Conservation (phyloP, 805 yeast genomes). For the Cyberlindnera petersonii region DNA sequence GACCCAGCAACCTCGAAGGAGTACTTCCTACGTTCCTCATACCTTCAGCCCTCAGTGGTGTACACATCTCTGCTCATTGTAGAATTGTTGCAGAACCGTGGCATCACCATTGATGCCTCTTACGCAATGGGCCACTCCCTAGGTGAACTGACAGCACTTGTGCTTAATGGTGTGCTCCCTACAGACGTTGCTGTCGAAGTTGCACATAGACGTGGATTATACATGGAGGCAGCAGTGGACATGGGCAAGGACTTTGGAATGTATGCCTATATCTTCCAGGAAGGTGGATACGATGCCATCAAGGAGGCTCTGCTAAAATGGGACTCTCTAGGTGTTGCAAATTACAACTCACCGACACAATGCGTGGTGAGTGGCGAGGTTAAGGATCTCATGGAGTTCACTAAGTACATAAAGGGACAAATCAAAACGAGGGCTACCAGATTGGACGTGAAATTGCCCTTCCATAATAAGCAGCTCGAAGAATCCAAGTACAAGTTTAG, state of each 20-base stretch:
- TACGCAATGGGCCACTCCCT: constrained; percentile 41
- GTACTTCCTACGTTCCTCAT: constrained; percentile 29
- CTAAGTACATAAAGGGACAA: constrained; percentile 18
- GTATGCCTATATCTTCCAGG: constrained; percentile 33
- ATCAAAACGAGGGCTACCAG: constrained; percentile 27
- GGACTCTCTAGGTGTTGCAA: constrained; percentile 35
- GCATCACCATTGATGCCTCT: constrained; percentile 17
- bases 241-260: constrained; percentile 30
- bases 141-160: constrained; percentile 40
- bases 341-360: constrained; percentile 38
- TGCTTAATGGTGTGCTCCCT: constrained; percentile 30
- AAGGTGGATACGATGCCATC: constrained; percentile 1
- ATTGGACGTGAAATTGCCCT: constrained; percentile 41
- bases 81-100: constrained; percentile 23
- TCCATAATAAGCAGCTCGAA: constrained; percentile 38
- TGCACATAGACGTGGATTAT: constrained; percentile 34
- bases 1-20: constrained; percentile 9
- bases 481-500: constrained; percentile 30
- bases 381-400: constrained; percentile 14
- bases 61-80: constrained; percentile 24
- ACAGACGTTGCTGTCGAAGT: constrained; percentile 16
- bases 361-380: constrained; percentile 39
- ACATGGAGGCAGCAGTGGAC: constrained; percentile 33
- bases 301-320: constrained; percentile 8
- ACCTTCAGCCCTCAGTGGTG: constrained; percentile 28